Conservation (phyloP, 305 asterid genomes). For the Fraxinus sp. region DNA sequence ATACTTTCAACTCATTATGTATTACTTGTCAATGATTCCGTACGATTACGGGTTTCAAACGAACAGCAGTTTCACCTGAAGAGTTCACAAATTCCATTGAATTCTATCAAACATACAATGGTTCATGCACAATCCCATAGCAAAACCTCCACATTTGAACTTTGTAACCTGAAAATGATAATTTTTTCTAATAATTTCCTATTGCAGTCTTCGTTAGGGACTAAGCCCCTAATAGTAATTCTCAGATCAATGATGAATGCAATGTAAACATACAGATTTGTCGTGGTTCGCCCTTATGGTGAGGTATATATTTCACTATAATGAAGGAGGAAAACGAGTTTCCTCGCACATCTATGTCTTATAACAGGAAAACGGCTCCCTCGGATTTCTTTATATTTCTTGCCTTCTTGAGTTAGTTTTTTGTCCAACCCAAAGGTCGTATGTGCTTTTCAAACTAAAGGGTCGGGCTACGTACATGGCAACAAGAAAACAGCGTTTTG, state of each 20-base stretch:
- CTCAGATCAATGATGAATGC: neutral
- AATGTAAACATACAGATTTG: neutral
- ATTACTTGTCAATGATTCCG: no score
- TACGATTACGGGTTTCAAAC: no score
- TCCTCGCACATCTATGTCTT: neutral
- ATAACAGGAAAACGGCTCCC: neutral
- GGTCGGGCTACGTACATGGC: neutral
- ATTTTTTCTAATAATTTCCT: neutral
- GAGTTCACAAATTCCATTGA: slow-evolving; percentile 82
- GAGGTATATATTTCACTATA: neutral
- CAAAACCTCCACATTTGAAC: slow-evolving; percentile 92
- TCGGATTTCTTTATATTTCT: neutral
- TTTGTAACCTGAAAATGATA: slow-evolving; percentile 56
- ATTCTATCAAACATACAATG: slow-evolving; percentile 84
- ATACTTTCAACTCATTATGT: no score
- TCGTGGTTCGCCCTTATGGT: neutral
- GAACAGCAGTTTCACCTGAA: slow-evolving; percentile 47
- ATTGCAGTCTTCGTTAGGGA: neutral
- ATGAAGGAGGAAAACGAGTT: neutral
- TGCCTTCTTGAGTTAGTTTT: neutral
- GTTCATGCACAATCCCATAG: slow-evolving; percentile 75
- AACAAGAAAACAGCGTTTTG: neutral
- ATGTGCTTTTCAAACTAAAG: neutral
- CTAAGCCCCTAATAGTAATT: neutral
- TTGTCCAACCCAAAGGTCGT: neutral